Base-by-base conservation (phyloP, 495 filamentous ascomycete species). In the Tuber brumale region DNA sequence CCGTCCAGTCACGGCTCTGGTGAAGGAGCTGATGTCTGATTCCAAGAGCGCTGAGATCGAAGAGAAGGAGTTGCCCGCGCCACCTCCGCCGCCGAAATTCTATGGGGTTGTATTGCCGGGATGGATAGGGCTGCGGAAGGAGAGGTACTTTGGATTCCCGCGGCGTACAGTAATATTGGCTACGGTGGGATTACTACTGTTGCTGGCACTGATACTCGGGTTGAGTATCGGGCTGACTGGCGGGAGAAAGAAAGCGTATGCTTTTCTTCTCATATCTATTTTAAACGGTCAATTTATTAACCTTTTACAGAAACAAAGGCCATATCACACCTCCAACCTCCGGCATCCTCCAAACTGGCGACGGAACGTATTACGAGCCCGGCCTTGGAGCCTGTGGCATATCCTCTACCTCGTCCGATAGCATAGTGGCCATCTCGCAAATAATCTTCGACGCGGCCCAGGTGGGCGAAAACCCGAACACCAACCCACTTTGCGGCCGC, bases 381-480 rank as follows among this genome's bases (percentile, higher is more conserved):
- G 91, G 84, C 0, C 85, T 94, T 2, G 92, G 93, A 27, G 88
- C 92, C 1, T 96, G 93, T 80, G 93, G 93, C 3, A 85, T 87
- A 39, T 86, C 84, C 14, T 89, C 86, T 57, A 85, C 81, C 0
- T 82, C 82, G 16, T 84, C 80, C 19, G 90, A 92, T 45, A 74
- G 85, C 31, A 87, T 94, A n/a, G 89, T 89, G 31, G 89, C 92
- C 1, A 85, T 95, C 0, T 91, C 89, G 1, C 88, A 91, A 79
- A 81, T 88, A 41, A 81, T 93, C 2, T 96, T 89, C 77, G 92
- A 95, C 82, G 89, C 89, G 0, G 86, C 84, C 69, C 79, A 74
- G 51, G 72, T 81, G 8, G 77, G 77, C 19, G 84, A 85, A 31
- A 87, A 94, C 84, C 89, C 91, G 7, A 94, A 93, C 81, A 76